Percentiles rank a stretch among this genome's conserved stretches.
Conservation (phyloP, 768 basidiomycete species). For the Termitomyces sp. region DNA sequence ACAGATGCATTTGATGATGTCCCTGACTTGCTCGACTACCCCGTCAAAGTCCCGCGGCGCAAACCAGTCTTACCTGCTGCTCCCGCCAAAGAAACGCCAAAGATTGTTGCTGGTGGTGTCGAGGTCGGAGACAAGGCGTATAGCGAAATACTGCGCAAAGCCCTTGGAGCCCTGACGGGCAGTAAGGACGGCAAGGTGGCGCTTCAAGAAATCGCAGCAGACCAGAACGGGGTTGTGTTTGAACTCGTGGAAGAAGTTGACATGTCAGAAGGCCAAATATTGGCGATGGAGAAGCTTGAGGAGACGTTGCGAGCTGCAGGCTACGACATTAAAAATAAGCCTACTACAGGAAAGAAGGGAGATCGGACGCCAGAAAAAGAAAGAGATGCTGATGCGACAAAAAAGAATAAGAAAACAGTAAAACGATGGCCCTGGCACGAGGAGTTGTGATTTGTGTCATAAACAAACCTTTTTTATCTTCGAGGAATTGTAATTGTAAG, state of each 20-base stretch:
- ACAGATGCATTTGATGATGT: constrained; percentile 23
- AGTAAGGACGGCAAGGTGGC: constrained; percentile 26
- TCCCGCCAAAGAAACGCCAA: constrained; percentile 17
- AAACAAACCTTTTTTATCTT: neutral
- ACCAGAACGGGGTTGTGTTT: constrained; percentile 35
- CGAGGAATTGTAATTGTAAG: constrained; percentile 10
- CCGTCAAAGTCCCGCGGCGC: constrained; percentile 43
- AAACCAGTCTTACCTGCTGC: constrained; percentile 43
- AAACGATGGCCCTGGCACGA: constrained; percentile 11
- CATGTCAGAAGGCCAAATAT: constrained; percentile 27
- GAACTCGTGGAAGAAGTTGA: constrained; percentile 41
- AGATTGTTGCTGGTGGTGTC: constrained; percentile 6
- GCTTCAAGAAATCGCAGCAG: constrained; percentile 34
- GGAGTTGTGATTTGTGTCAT: constrained; percentile 10
- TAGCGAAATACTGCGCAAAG: constrained; percentile 31
- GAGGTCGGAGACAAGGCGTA: constrained; percentile 17
- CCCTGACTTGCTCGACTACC: constrained; percentile 45
- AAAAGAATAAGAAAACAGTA: constrained; percentile 12
- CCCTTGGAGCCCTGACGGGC: constrained; percentile 30
- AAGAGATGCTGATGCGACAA: constrained; percentile 7
- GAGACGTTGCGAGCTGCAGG: constrained; percentile 50
- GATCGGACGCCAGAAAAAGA: constrained; percentile 24
- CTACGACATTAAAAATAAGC: constrained; percentile 36
- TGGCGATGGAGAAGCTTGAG: constrained; percentile 37
- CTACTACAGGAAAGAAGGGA: constrained; percentile 11